Conservation (phyloP, 2,329 filamentous ascomycete genomes). For the Diplodia intermedia region DNA sequence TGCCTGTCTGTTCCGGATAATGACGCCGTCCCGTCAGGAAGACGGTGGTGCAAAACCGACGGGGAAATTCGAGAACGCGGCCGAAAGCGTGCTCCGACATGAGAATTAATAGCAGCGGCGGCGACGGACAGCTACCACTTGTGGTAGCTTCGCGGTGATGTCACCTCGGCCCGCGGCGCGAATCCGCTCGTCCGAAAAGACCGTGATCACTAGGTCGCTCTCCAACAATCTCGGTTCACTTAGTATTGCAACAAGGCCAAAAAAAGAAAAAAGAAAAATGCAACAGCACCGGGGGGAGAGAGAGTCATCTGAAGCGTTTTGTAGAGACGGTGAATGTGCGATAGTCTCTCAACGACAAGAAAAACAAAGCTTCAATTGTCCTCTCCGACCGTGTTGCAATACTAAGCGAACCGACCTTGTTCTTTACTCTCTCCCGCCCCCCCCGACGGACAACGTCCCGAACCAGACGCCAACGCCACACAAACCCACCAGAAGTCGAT, state of each 20-base stretch:
- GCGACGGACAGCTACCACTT: not conserved
- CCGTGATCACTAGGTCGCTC: not conserved
- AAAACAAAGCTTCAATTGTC: not conserved
- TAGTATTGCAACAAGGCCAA: not conserved
- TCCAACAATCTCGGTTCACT: not conserved
- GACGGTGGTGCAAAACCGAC: not conserved
- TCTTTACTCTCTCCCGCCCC: not conserved
- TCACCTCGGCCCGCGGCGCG: not conserved
- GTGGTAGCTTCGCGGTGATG: not conserved
- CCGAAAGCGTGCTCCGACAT: not conserved
- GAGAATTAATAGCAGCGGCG: not conserved
- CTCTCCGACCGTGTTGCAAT: not conserved
- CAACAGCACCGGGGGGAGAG: not conserved
- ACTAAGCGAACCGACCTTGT: slow-evolving; percentile 1
- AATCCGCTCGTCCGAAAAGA: not conserved
- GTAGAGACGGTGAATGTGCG: not conserved
- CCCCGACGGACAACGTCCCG: not conserved
- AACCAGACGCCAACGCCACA: not conserved
- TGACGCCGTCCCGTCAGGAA: too few species aligned
- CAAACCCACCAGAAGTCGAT: not conserved
- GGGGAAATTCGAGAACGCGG: not conserved
- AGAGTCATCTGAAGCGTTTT: not conserved
- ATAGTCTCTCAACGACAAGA: not conserved
- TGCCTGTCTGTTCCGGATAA: not conserved
- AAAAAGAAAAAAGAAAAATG: not conserved